Evolutionary conservation across 148 eudicot species (phyloP).

Genomic region (Dianthus caryophyllus): DNA sequence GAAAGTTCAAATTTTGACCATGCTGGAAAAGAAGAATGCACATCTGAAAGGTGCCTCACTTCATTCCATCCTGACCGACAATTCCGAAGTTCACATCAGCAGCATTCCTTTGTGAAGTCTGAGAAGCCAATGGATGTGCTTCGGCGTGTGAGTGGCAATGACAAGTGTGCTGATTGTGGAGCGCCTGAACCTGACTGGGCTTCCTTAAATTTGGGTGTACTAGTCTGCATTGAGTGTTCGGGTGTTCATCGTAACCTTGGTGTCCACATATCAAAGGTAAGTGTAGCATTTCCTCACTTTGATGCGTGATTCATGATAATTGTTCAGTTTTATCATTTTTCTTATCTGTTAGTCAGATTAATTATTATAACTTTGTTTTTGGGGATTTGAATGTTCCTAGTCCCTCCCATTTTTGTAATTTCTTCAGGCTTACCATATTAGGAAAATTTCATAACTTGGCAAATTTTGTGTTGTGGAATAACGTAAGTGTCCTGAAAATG

Average conservation of each 20-base stretch:
- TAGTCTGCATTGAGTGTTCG: conserved; percentile 98
- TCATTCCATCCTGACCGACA: conserved; percentile 60
- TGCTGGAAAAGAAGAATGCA: conserved; percentile 56
- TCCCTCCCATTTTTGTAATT: no score
- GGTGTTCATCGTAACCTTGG: conserved; percentile 99
- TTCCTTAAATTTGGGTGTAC: conserved; percentile 92
- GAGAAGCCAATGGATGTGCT: conserved; percentile 83
- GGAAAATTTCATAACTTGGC: no score
- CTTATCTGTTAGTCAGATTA: not conserved
- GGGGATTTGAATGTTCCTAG: not conserved
- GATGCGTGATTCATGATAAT: not conserved
- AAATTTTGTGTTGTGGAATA: no score
- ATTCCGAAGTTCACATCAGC: conserved; percentile 62
- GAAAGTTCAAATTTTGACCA: conserved; percentile 93
- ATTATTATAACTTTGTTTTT: not conserved
- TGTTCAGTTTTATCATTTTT: not conserved
- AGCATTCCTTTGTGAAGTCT: conserved; percentile 48
- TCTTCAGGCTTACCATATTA: no score
- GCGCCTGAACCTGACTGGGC: conserved; percentile 99
- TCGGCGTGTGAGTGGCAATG: conserved; percentile 81
- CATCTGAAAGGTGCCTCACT: conserved; percentile 61
- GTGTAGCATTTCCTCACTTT: conserved; percentile 7
- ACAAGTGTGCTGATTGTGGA: conserved; percentile 96
- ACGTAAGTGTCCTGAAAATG: no score
- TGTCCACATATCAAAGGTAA: conserved; percentile 97